A percentile compares a stretch with the other conserved stretches of the same genome.
Conservation (phyloP, 768 basidiomycete genomes). For the Leccinum ochraceum region DNA sequence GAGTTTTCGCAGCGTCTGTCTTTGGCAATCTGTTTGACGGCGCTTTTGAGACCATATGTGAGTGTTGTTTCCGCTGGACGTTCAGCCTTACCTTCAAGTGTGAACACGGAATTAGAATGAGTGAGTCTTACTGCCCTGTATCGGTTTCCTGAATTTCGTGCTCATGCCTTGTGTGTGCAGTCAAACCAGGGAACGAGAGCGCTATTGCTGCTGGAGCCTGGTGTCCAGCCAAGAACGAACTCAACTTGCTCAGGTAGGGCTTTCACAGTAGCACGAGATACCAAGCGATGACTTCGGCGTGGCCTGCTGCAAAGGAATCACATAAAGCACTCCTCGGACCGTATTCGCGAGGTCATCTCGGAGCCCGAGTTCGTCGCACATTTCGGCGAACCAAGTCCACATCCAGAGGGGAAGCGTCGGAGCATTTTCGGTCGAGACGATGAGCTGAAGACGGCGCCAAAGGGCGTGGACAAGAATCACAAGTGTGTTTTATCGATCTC, state of each 20-base stretch:
- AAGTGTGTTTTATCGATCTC: constrained; percentile 42
- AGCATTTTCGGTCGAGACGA: constrained; percentile 89
- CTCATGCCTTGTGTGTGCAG: constrained; percentile 37
- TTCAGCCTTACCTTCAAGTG: not conserved
- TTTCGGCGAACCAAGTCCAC: constrained; percentile 71
- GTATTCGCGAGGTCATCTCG: constrained; percentile 68
- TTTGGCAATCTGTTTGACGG: constrained; percentile 2
- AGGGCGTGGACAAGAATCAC: constrained; percentile 84
- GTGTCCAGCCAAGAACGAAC: constrained; percentile 78
- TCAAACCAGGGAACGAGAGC: constrained; percentile 65
- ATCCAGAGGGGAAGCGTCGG: constrained; percentile 59
- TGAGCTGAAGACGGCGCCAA: constrained; percentile 88
- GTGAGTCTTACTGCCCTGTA: constrained; percentile 13
- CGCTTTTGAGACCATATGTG: constrained; percentile 25
- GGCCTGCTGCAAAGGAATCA: constrained; percentile 47
- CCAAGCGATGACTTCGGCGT: not conserved
- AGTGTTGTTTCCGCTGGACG: constrained; percentile 4
- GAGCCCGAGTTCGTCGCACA: constrained; percentile 67
- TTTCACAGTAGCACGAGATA: not conserved
- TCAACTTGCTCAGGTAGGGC: constrained; percentile 67
- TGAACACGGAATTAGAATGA: constrained; percentile 16
- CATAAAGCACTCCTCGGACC: constrained; percentile 58
- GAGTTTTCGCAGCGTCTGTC: constrained; percentile 32
- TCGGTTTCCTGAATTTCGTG: not conserved
- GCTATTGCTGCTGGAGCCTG: constrained; percentile 79